These are phyloP conservation scores for Schizophyllum commune DNA, from an alignment of 1,284 basidiomycete species.

Conservation along the genomic window DNA sequence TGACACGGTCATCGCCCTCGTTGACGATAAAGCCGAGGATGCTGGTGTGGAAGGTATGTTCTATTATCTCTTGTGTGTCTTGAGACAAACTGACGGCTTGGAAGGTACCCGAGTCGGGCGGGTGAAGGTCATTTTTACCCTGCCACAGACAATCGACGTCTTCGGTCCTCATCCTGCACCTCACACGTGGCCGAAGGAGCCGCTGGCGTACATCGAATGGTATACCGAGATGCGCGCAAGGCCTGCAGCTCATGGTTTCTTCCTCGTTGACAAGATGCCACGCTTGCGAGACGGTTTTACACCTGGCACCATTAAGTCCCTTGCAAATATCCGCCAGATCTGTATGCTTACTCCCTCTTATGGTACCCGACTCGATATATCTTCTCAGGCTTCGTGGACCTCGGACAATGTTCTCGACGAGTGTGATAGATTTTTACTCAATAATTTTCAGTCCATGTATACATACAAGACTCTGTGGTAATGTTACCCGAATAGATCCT, in stretches of 20 bases:
- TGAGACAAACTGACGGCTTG: too few species aligned
- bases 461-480: constrained; percentile 2
- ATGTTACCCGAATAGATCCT: too few species aligned
- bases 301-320: neutral
- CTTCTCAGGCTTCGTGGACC: neutral
- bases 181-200: neutral
- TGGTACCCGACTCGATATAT: neutral
- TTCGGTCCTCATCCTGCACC: neutral
- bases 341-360: neutral
- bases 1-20: neutral
- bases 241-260: neutral
- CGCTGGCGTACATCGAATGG: constrained; percentile 4
- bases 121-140: constrained; percentile 1
- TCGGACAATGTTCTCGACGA: constrained; percentile 1
- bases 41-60: neutral
- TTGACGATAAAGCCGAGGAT: neutral
- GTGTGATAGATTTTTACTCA: neutral
- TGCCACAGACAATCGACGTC: neutral
- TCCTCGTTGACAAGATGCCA: neutral
- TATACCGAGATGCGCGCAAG: neutral
- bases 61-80: neutral
- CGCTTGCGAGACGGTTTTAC: neutral
- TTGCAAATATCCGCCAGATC: neutral
- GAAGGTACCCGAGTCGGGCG: neutral
- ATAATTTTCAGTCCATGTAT: neutral